Evolutionary conservation across 2,329 filamentous ascomycete genomes (phyloP), one percentile per base, ranked within the genome.

Genomic region (Zasmidium citrigriseum): DNA sequence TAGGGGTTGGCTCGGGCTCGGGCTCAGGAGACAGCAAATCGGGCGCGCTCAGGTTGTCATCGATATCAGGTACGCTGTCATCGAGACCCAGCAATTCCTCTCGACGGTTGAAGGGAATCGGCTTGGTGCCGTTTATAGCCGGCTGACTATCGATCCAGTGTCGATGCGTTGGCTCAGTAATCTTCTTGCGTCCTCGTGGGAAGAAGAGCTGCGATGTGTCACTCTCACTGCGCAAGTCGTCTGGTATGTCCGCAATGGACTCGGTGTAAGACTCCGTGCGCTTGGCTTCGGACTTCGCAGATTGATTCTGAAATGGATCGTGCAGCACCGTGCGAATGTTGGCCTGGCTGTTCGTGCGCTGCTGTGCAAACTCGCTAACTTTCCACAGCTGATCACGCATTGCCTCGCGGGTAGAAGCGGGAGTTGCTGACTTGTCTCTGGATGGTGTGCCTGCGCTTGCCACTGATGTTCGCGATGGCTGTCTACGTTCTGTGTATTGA

Each of bases 371-470:
- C 34, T 70, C 63, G 41, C 65, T 63, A 20, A 73, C 60, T 58
- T 71, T 69, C 29, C 61, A 58, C 22, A 73, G 55, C 23, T 69
- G 66, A 20, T 68, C 68, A 44, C 65, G 66, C 48, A 70, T 58
- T 11, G 66, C 67, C 41, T 63, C 57, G 41, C 61, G 61, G 2
- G 57, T 51, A 1, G 55, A 46, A 14, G 44, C 2, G 10, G 60
- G 57, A 10, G 56, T 56, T 14, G 55, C 58, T 45, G 55, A 52
- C 27, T 60, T 60, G 2, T 18, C 22, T 48, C 54, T 46, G 29
- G 51, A 41, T 3, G 50, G 46, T 27, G 41, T 34, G 46, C 20
- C 51, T 3, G 34, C 7, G 46, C 24, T 50, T 14, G 14, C 45
- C 12, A 51, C 18, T 18, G 51, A 25, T n/a, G n/a, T n/a, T n/a